Evolutionary conservation across 768 basidiomycete genomes (phyloP).

Genomic region (Hygrophoropsis aurantiaca): DNA sequence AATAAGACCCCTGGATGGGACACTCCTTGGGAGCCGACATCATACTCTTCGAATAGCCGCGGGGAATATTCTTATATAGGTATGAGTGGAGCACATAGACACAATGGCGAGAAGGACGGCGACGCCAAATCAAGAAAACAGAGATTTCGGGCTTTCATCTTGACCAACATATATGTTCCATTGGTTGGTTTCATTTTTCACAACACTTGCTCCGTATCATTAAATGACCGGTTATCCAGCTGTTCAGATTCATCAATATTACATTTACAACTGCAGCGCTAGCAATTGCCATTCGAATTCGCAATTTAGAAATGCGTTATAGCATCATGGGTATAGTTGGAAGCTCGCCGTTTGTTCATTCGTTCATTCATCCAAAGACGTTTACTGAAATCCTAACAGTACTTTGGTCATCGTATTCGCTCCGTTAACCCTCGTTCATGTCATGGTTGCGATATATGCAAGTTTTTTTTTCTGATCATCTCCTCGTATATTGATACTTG

Average conservation of each 20-base stretch:
- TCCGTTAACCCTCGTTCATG: slow-evolving; percentile 79
- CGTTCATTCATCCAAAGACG: not conserved
- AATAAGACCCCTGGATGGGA: slow-evolving; percentile 66
- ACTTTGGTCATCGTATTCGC: slow-evolving; percentile 86
- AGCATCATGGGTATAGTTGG: slow-evolving; percentile 71
- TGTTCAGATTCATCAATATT: slow-evolving; percentile 85
- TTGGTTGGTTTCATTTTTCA: slow-evolving; percentile 48
- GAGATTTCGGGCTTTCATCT: slow-evolving; percentile 61
- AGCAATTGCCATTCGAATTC: slow-evolving; percentile 76
- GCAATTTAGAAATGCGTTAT: slow-evolving; percentile 50
- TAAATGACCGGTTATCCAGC: slow-evolving; percentile 39
- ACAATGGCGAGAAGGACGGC: slow-evolving; percentile 25
- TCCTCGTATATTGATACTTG: slow-evolving; percentile 18
- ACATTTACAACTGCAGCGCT: slow-evolving; percentile 78
- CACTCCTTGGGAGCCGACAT: slow-evolving; percentile 48
- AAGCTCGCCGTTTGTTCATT: slow-evolving; percentile 66
- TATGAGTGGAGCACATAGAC: slow-evolving; percentile 13
- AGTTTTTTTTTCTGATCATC: slow-evolving; percentile 24
- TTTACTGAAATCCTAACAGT: slow-evolving; percentile 34
- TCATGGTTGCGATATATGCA: slow-evolving; percentile 85
- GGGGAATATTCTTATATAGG: slow-evolving; percentile 15
- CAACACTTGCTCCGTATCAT: not conserved
- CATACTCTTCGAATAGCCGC: slow-evolving; percentile 7
- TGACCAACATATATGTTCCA: slow-evolving; percentile 77
- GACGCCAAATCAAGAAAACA: slow-evolving; percentile 40